phyloP scores from a whole-genome alignment of 1,284 basidiomycete genomes.

The Flammula alnicola region DNA sequence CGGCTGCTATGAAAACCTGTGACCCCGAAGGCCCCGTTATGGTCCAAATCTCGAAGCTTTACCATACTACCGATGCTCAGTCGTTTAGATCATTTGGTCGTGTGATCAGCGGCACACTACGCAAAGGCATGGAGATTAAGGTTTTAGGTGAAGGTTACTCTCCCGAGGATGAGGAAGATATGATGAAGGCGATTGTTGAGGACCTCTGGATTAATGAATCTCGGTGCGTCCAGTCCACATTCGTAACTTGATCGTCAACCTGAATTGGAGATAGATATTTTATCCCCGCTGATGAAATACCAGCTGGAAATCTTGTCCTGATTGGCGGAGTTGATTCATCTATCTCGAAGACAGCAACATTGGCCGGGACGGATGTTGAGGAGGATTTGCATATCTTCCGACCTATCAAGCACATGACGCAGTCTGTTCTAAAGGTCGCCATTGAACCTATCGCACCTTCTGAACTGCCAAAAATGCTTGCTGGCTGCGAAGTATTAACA shows the following conservation, averaged over 20 bases:
- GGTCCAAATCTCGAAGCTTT: conserved; percentile 93
- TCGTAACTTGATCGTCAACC: not conserved
- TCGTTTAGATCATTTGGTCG: conserved; percentile 96
- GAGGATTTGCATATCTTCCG: conserved; percentile 93
- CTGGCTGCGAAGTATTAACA: conserved; percentile 97
- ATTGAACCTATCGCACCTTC: conserved; percentile 98
- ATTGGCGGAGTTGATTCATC: conserved; percentile 93
- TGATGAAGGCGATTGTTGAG: conserved; percentile 87
- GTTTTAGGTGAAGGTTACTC: conserved; percentile 98
- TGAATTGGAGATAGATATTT: conserved; percentile 70
- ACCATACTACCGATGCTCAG: conserved; percentile 94
- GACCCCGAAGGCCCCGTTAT: conserved; percentile 88
- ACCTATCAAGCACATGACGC: conserved; percentile 95
- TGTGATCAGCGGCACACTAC: conserved; percentile 90
- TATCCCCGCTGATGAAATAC: conserved; percentile 85
- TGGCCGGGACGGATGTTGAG: conserved; percentile 75
- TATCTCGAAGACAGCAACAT: conserved; percentile 94
- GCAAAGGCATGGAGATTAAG: conserved; percentile 85
- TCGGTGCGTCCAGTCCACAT: conserved; percentile 52
- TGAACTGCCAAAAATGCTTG: conserved; percentile 98
- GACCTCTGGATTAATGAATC: conserved; percentile 91
- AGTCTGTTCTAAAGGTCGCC: conserved; percentile 97
- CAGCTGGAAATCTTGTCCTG: conserved; percentile 92
- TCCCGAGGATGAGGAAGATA: conserved; percentile 98
- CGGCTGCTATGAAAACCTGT: conserved; percentile 81